These are phyloP conservation scores for Lactarius tabidus DNA, from an alignment of 768 basidiomycete species.

Conservation along the genomic window DNA sequence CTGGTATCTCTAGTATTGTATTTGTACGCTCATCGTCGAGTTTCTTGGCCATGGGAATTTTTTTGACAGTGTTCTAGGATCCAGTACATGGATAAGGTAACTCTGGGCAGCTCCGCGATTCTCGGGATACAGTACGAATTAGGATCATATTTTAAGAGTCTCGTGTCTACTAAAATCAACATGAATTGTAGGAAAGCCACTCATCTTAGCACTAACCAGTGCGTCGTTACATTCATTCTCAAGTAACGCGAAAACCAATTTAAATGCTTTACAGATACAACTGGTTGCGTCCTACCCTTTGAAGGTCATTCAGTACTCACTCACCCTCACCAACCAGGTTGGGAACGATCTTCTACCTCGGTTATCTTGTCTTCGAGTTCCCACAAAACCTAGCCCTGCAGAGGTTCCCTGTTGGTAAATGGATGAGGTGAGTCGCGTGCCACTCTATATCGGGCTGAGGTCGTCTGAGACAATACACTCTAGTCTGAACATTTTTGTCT, in stretches of 20 bases:
- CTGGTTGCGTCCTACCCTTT: not conserved
- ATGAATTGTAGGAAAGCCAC: conserved; percentile 39
- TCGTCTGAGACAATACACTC: not conserved
- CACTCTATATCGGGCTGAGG: not conserved
- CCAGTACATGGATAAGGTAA: conserved; percentile 39
- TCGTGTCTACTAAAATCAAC: not conserved
- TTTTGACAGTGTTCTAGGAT: not conserved
- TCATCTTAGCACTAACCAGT: too few relatives aligned
- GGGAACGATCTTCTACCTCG: conserved; percentile 32
- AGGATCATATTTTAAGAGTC: not conserved
- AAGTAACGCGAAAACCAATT: too few relatives aligned
- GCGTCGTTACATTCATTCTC: too few relatives aligned
- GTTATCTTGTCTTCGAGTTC: conserved; percentile 61
- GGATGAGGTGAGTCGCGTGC: conserved; percentile 57
- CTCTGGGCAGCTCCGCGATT: conserved; percentile 61
- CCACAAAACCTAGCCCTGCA: conserved; percentile 71
- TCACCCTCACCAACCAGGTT: too few relatives aligned
- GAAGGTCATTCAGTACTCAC: not conserved
- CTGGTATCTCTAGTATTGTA: too few relatives aligned
- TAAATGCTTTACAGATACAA: too few relatives aligned
- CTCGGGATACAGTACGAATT: conserved; percentile 58
- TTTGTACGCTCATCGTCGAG: too few relatives aligned
- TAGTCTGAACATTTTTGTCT: too few relatives aligned
- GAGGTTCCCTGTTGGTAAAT: conserved; percentile 70
- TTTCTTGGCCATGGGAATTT: too few relatives aligned